phyloP scores from a whole-genome alignment of 1,284 basidiomycete genomes.

The Kwoniella shivajii region DNA sequence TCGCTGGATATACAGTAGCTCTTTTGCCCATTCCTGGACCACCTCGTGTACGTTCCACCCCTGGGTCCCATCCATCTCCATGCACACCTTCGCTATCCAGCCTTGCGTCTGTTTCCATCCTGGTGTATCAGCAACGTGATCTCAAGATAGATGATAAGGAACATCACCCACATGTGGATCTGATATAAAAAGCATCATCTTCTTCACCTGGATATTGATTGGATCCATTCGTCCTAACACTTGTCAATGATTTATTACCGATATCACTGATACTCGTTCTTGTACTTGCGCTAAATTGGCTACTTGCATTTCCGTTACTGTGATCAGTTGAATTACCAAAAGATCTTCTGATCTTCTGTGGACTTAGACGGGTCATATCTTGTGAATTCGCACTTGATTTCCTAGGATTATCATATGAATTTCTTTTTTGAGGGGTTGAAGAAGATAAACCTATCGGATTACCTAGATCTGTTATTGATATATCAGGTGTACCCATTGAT shows the following conservation, averaged over 20 bases:
- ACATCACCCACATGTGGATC: slow-evolving; percentile 65
- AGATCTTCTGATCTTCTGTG: not conserved
- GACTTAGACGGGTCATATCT: not conserved
- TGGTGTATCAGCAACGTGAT: not conserved
- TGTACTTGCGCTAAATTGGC: not conserved
- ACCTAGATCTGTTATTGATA: slow-evolving; percentile 1
- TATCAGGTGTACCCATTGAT: slow-evolving; percentile 4
- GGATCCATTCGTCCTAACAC: slow-evolving; percentile 29
- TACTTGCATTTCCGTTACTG: not conserved
- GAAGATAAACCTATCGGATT: not conserved
- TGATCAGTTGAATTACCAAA: not conserved
- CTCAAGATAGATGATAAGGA: not conserved
- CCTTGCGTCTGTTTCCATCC: slow-evolving; percentile 62
- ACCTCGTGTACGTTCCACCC: slow-evolving; percentile 89
- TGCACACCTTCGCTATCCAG: slow-evolving; percentile 80
- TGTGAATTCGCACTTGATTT: too few relatives aligned
- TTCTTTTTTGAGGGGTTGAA: not conserved
- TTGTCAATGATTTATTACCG: slow-evolving; percentile 25
- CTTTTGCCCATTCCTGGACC: slow-evolving; percentile 56
- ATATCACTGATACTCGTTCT: slow-evolving; percentile 6
- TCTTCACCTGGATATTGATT: slow-evolving; percentile 64
- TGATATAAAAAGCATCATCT: slow-evolving; percentile 78
- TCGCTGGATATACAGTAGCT: slow-evolving; percentile 59
- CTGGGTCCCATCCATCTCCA: slow-evolving; percentile 88
- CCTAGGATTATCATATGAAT: not conserved